phyloP scores from a whole-genome alignment of 2,329 filamentous ascomycete genomes.

The Colletotrichum sp. region DNA sequence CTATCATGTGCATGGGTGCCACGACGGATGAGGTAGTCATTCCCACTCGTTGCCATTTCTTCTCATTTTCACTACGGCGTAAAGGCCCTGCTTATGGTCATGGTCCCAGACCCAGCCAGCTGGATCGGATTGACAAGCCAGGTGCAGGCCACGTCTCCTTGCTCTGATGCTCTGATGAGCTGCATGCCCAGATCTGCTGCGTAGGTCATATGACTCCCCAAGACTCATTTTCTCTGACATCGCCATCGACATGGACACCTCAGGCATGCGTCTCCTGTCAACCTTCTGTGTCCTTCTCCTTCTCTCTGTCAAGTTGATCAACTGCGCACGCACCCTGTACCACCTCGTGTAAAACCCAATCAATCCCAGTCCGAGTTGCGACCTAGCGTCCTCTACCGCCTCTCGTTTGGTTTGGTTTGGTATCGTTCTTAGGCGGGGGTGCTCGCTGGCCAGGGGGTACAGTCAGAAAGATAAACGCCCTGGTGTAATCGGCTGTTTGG shows the following conservation, averaged over 20 bases:
- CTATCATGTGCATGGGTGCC: background rate
- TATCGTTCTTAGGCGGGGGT: background rate
- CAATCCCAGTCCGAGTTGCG: constrained; percentile 12
- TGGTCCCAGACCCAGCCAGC: background rate
- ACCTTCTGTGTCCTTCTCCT: background rate
- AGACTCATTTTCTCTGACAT: background rate
- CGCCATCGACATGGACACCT: background rate
- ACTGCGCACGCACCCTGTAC: background rate
- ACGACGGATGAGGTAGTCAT: background rate
- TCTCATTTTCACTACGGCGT: background rate
- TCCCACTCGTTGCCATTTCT: background rate
- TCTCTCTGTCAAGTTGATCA: background rate
- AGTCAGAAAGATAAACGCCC: background rate
- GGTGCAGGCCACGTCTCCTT: background rate
- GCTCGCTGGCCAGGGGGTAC: background rate
- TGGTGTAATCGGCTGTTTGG: background rate
- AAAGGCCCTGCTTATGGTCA: background rate
- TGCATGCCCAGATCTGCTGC: background rate
- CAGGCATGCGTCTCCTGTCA: background rate
- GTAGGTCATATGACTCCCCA: background rate
- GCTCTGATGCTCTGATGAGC: background rate
- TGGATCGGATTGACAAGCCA: background rate
- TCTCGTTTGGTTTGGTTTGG: background rate
- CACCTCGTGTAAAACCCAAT: background rate
- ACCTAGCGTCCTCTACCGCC: background rate